Conservation (phyloP, 176 grass and related monocot species). For the Aegilops tauschii region DNA sequence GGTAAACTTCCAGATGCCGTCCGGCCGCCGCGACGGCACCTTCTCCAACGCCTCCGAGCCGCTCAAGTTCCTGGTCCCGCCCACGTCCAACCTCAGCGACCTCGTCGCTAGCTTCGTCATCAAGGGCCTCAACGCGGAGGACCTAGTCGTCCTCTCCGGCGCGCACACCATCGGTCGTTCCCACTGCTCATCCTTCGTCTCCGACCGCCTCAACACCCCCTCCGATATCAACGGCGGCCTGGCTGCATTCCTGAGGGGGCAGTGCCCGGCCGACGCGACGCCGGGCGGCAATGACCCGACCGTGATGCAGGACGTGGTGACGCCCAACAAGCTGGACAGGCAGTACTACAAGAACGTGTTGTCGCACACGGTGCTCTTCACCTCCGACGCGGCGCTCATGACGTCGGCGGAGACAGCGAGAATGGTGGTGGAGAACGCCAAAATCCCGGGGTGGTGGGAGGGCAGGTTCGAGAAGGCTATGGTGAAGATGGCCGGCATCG, state of each 20-base stretch:
- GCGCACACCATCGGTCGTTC: background rate
- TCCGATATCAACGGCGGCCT: background rate
- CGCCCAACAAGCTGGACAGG: background rate
- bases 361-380: background rate
- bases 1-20: background rate
- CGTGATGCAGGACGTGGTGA: conserved; percentile 1
- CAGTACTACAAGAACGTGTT: conserved; percentile 4
- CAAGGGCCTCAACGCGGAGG: background rate
- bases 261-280: conserved; percentile 5
- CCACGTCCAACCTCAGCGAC: too few species aligned
- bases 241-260: background rate
- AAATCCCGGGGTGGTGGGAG: background rate
- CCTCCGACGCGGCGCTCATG: conserved; percentile 11
- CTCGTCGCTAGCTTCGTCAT: too few species aligned
- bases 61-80: too few species aligned
- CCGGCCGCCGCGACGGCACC: conserved; percentile 10
- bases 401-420: background rate
- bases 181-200: conserved; percentile 38
- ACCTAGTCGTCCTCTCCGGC: conserved; percentile 5
- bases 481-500: background rate
- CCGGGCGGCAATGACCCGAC: background rate
- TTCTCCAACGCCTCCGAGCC: too few species aligned
- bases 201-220: background rate
- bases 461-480: background rate
- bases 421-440: background rate